Conservation (phyloP, 768 basidiomycete genomes). For the Xerocomellus dryophilus region DNA sequence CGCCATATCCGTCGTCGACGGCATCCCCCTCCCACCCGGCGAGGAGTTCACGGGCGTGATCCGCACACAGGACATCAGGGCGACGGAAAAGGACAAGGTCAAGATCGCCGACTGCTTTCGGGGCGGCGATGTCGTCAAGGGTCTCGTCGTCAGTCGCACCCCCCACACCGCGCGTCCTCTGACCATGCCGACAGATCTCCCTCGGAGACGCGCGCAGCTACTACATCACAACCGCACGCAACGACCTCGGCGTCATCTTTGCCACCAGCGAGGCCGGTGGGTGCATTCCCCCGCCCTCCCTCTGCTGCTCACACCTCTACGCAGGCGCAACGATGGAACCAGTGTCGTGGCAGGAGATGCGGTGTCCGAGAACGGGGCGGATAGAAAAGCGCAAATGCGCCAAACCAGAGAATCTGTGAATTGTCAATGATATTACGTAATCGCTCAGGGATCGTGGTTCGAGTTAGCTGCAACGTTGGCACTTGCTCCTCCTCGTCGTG, state of each 20-base stretch:
- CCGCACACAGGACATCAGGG: slow-evolving; percentile 81
- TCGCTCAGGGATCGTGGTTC: slow-evolving; percentile 18
- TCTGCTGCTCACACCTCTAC: slow-evolving; percentile 3
- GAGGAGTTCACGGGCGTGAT: slow-evolving; percentile 92
- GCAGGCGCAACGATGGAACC: slow-evolving; percentile 80
- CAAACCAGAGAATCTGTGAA: slow-evolving; percentile 67
- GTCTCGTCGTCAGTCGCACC: slow-evolving; percentile 66
- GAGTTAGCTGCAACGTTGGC: slow-evolving; percentile 10
- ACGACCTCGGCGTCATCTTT: slow-evolving; percentile 89
- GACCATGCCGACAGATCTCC: slow-evolving; percentile 60
- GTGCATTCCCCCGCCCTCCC: slow-evolving; percentile 16
- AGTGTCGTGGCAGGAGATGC: slow-evolving; percentile 89
- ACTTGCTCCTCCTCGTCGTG: not conserved
- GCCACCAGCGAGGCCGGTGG: slow-evolving; percentile 83
- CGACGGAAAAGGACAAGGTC: slow-evolving; percentile 86
- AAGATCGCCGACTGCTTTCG: slow-evolving; percentile 90
- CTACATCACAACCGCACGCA: slow-evolving; percentile 86
- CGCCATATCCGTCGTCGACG: slow-evolving; percentile 85
- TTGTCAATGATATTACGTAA: slow-evolving; percentile 16
- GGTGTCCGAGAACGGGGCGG: slow-evolving; percentile 76
- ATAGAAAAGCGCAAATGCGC: slow-evolving; percentile 84
- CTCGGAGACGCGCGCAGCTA: slow-evolving; percentile 90
- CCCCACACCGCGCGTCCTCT: not conserved
- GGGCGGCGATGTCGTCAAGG: slow-evolving; percentile 87
- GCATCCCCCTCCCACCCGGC: slow-evolving; percentile 72